These are phyloP conservation scores for Ustilago loliicola DNA, from an alignment of 1,284 basidiomycete species.

Conservation along the genomic window DNA sequence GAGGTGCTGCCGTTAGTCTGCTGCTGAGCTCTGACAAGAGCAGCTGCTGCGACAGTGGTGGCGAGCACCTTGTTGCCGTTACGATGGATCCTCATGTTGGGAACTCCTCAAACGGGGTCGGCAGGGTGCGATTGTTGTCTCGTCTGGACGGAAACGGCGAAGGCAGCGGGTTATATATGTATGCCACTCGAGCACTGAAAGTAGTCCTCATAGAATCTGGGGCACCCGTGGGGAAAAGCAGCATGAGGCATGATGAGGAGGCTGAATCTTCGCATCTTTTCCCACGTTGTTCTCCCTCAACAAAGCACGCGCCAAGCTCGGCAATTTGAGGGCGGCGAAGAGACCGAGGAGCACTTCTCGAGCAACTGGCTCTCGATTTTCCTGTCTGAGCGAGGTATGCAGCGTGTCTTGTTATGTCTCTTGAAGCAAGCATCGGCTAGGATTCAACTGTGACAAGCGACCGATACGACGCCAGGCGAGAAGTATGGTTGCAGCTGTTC, in stretches of 20 bases:
- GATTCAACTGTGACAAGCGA: neutral
- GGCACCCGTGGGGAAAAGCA: slow-evolving; percentile 71
- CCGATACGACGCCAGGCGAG: slow-evolving; percentile 10
- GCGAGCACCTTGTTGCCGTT: slow-evolving; percentile 12
- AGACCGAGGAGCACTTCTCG: neutral
- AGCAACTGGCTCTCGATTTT: too few relatives aligned
- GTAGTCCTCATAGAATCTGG: slow-evolving; percentile 41
- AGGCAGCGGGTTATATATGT: neutral
- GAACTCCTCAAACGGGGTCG: neutral
- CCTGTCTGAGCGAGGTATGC: too few relatives aligned
- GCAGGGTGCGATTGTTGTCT: neutral
- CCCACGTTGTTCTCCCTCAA: neutral
- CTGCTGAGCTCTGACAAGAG: slow-evolving; percentile 21
- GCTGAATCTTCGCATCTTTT: neutral
- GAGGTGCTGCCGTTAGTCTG: slow-evolving; percentile 6
- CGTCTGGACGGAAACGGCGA: neutral
- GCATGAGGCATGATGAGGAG: slow-evolving; percentile 12
- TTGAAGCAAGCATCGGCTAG: neutral
- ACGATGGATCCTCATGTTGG: slow-evolving; percentile 56
- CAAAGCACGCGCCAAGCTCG: neutral
- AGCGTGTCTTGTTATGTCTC: neutral
- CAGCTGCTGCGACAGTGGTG: slow-evolving; percentile 8
- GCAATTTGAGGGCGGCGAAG: too few relatives aligned
- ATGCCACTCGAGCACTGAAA: neutral
- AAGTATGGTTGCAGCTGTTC: neutral